Conservation (phyloP, 352 stramenopile genomes). For the Elongisporangium prolatum region DNA sequence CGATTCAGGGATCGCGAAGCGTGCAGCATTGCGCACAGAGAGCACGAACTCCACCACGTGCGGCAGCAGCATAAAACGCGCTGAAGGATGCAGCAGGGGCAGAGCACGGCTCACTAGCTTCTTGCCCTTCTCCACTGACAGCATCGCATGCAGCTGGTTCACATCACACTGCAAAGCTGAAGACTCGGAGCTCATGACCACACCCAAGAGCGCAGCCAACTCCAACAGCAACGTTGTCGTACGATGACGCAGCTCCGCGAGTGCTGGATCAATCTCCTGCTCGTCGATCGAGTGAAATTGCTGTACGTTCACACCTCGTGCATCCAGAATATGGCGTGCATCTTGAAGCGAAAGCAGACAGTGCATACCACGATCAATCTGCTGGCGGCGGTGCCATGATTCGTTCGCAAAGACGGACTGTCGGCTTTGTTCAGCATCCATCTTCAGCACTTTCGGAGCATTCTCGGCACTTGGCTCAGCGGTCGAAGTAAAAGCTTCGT, state of each 20-base stretch:
- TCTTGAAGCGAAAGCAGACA: conserved; percentile 79
- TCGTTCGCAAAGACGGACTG: conserved; percentile 75
- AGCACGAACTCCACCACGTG: conserved; percentile 63
- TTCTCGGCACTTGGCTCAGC: conserved; percentile 12
- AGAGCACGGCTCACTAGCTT: conserved; percentile 71
- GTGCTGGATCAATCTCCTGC: conserved; percentile 61
- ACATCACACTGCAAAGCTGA: conserved; percentile 42
- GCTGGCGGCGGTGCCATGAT: conserved; percentile 61
- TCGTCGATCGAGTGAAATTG: conserved; percentile 81
- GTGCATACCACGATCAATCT: conserved; percentile 70
- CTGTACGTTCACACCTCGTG: conserved; percentile 79
- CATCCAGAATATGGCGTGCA: conserved; percentile 75
- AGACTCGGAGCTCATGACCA: conserved; percentile 20
- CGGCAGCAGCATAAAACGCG: conserved; percentile 71
- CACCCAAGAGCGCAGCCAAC: conserved; percentile 56
- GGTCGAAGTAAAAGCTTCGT: conserved; percentile 8
- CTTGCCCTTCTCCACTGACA: conserved; percentile 65
- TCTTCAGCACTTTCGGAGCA: conserved; percentile 49
- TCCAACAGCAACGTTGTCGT: conserved; percentile 72
- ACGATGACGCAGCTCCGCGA: conserved; percentile 56
- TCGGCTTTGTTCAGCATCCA: conserved; percentile 31
- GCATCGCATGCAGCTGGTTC: conserved; percentile 47
- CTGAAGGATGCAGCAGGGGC: conserved; percentile 72
- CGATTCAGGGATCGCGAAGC: conserved; percentile 15
- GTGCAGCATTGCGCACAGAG: conserved; percentile 30